phyloP scores from a whole-genome alignment of 2,329 filamentous ascomycete genomes.

The Mycocentrospora acerina region DNA sequence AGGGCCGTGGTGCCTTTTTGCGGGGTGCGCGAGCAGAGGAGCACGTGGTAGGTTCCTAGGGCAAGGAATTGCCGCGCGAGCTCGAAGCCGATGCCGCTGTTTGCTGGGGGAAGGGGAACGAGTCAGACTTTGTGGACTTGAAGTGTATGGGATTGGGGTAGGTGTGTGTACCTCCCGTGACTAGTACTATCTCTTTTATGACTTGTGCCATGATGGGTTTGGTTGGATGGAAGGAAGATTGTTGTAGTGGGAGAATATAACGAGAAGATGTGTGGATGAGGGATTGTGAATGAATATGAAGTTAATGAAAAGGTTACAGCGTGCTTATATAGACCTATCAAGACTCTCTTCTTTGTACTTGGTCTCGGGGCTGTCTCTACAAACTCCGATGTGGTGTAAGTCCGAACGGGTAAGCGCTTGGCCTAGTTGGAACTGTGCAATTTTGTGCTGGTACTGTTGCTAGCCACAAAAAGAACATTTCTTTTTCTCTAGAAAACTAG shows the following conservation, averaged over 20 bases:
- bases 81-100: conserved; percentile 54
- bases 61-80: conserved; percentile 44
- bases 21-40: conserved; percentile 23
- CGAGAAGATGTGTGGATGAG: too few relatives aligned
- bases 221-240: too few relatives aligned
- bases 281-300: too few relatives aligned
- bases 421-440: background rate
- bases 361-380: background rate
- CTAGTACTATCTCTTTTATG: conserved; percentile 32
- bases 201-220: too few relatives aligned
- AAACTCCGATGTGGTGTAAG: background rate
- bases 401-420: background rate
- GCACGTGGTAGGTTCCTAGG: conserved; percentile 35
- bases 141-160: background rate
- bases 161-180: conserved; percentile 37
- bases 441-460: too few relatives aligned
- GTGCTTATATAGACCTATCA: too few relatives aligned
- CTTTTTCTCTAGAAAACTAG: too few relatives aligned
- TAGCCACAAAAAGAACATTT: too few relatives aligned
- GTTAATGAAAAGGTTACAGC: too few relatives aligned
- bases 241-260: too few relatives aligned
- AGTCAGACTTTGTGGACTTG: background rate
- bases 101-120: conserved; percentile 29
- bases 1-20: conserved; percentile 29
- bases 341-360: too few relatives aligned